These are phyloP conservation scores for Mycena capillaripes DNA, from an alignment of 768 basidiomycete species.

Conservation along the genomic window DNA sequence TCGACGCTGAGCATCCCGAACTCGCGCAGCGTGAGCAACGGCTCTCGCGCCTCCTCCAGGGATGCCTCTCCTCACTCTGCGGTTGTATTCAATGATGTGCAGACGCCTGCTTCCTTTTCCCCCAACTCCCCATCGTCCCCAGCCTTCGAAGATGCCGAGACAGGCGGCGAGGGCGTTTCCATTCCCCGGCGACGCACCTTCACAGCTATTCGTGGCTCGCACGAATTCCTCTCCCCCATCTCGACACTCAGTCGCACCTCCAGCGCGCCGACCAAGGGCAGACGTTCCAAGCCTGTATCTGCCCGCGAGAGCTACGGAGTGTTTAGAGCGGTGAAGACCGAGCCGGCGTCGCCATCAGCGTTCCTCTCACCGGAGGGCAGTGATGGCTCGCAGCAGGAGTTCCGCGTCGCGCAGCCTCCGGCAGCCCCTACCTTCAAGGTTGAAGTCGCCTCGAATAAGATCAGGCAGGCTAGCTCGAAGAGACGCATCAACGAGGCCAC, in stretches of 20 bases:
- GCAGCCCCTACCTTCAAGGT: slow-evolving; percentile 21
- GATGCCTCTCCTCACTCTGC: slow-evolving; percentile 18
- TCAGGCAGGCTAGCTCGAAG: slow-evolving; percentile 30
- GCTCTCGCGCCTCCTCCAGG: slow-evolving; percentile 17
- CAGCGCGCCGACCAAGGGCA: slow-evolving; percentile 28
- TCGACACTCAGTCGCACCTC: slow-evolving; percentile 19
- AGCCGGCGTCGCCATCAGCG: background rate
- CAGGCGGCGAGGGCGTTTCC: background rate
- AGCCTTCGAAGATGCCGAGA: slow-evolving; percentile 34
- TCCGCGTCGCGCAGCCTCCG: slow-evolving; percentile 26
- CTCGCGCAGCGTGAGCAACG: slow-evolving; percentile 33
- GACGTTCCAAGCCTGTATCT: slow-evolving; percentile 8
- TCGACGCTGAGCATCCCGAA: slow-evolving; percentile 33
- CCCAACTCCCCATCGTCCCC: slow-evolving; percentile 25
- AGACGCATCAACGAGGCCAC: slow-evolving; percentile 30
- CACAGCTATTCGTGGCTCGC: slow-evolving; percentile 18
- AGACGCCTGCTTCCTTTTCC: slow-evolving; percentile 22
- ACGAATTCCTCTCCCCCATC: background rate
- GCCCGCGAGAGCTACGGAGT: background rate
- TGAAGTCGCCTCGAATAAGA: slow-evolving; percentile 36
- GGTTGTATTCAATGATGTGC: slow-evolving; percentile 12
- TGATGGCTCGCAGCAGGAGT: slow-evolving; percentile 28
- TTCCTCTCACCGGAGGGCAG: slow-evolving; percentile 20
- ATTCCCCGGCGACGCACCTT: slow-evolving; percentile 32
- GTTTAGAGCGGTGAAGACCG: slow-evolving; percentile 27